Base-by-base conservation (phyloP, 2,329 filamentous ascomycete genomes). In the Fusarium sp. region DNA sequence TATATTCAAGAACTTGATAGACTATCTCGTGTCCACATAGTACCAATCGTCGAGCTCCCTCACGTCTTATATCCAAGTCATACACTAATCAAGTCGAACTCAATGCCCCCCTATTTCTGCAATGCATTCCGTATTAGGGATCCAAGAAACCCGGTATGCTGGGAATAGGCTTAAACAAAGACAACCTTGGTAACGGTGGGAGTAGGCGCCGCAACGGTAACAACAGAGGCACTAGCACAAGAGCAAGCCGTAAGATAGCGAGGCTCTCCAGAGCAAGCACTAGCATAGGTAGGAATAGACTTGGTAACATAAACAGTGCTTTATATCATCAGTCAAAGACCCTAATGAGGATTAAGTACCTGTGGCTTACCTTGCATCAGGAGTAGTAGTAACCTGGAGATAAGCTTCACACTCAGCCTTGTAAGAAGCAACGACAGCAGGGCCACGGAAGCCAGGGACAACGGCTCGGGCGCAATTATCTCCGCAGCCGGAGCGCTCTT, bases 221-320 rank as follows among this genome's bases (percentile, higher is more conserved):
- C 58, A 15, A 46, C 28, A 21, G 74, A 64, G 25, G 69, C 72
- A 13, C 66, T 50, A 3, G 71, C 69, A 21, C 74, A 76, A 13
- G 69, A 69, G 32, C 74, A 76, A 16, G 74, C 74, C 23, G 74
- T 76, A 25, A 73, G 60, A 19, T 76, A 76, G 8, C 74, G 69
- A 59, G 57, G 13, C 32, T 60, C 65, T 13, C 74, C 74, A 5
- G 74, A 76, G 30, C 74, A 76, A n/a, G 69, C 72, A 32, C 63
- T 75, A 11, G 72, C 72, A 40, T 76, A 76, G 7, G 74, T 73
- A 13, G 74, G 74, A 28, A 73, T 44, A 25, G 74, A 63, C 59
- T 73, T 75, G 35, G 69, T 73, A 3, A 76, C 65, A 28, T 64
- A 73, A 15, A 75, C 57, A 44, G 74, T 76, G 58, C 69, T 76